These are phyloP conservation scores for Histomonas meleagridis DNA, from an alignment of 208 protist species.

Conservation along the genomic window DNA sequence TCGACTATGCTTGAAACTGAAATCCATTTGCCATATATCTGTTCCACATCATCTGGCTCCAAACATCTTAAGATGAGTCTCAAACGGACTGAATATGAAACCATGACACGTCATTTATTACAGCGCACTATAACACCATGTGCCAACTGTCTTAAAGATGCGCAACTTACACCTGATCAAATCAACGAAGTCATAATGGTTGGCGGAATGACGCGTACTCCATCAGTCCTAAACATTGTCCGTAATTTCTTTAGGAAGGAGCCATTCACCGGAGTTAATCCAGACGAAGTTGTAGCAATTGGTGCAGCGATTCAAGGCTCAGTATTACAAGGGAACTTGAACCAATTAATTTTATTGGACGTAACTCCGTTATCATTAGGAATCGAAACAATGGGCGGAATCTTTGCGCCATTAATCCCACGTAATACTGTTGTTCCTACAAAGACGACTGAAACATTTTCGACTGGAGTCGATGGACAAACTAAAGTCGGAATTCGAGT, in stretches of 20 bases:
- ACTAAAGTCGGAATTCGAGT: conserved; percentile 73
- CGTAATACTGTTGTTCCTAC: conserved; percentile 95
- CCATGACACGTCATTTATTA: conserved; percentile 64
- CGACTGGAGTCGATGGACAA: conserved; percentile 70
- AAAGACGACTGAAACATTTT: conserved; percentile 80
- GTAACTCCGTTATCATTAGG: conserved; percentile 92
- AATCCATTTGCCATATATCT: conserved; percentile 51
- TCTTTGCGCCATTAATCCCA: conserved; percentile 86
- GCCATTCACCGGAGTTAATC: conserved; percentile 89
- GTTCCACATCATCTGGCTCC: conserved; percentile 42
- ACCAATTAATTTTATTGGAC: conserved; percentile 84
- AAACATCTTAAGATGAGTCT: conserved; percentile 63
- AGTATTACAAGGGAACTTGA: conserved; percentile 62
- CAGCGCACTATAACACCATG: conserved; percentile 66
- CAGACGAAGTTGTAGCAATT: conserved; percentile 95
- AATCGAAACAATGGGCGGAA: conserved; percentile 83
- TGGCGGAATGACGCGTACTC: conserved; percentile 84
- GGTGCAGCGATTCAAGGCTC: conserved; percentile 88
- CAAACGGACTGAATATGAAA: conserved; percentile 74
- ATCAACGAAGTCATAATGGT: conserved; percentile 87
- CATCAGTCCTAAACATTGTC: conserved; percentile 62
- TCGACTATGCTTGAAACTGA: conserved; percentile 64
- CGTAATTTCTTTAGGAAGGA: conserved; percentile 62
- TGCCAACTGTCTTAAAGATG: conserved; percentile 59
- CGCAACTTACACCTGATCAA: conserved; percentile 59